phyloP scores from a whole-genome alignment of 768 basidiomycete genomes.

The Hysterangium stoloniferum region DNA sequence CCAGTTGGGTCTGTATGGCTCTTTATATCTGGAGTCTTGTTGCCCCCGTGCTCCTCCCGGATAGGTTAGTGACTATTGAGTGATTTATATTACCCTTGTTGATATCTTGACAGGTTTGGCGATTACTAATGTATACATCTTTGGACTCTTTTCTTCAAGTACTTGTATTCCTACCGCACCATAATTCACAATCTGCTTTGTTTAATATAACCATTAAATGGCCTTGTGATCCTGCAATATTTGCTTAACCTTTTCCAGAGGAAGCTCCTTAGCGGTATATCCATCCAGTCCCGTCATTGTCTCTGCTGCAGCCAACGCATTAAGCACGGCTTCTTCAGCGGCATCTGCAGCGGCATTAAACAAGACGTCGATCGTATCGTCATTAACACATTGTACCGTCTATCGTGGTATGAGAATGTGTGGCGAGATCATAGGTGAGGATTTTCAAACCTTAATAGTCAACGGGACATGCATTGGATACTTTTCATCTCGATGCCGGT shows the following conservation, averaged over 20 bases:
- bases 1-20: slow-evolving; percentile 88
- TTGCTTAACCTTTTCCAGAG: slow-evolving; percentile 3
- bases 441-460: background rate
- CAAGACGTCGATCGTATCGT: background rate
- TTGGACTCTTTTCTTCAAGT: too few relatives aligned
- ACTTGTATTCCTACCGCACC: too few relatives aligned
- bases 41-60: slow-evolving; percentile 86
- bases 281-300: slow-evolving; percentile 4
- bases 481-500: background rate
- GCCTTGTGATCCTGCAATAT: background rate
- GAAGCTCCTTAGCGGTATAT: background rate
- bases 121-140: too few relatives aligned
- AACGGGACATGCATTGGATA: background rate
- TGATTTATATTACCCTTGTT: too few relatives aligned
- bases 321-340: background rate
- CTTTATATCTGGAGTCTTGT: slow-evolving; percentile 83
- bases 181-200: too few relatives aligned
- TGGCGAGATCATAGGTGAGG: too few relatives aligned
- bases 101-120: too few relatives aligned
- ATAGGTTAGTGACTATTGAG: slow-evolving; percentile 77
- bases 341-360: slow-evolving; percentile 6
- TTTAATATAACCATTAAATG: too few relatives aligned
- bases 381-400: background rate
- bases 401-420: too few relatives aligned
- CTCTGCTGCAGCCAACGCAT: slow-evolving; percentile 1